Evolutionary conservation across 768 basidiomycete species (phyloP).

Genomic region (Mycena rebaudengoi): DNA sequence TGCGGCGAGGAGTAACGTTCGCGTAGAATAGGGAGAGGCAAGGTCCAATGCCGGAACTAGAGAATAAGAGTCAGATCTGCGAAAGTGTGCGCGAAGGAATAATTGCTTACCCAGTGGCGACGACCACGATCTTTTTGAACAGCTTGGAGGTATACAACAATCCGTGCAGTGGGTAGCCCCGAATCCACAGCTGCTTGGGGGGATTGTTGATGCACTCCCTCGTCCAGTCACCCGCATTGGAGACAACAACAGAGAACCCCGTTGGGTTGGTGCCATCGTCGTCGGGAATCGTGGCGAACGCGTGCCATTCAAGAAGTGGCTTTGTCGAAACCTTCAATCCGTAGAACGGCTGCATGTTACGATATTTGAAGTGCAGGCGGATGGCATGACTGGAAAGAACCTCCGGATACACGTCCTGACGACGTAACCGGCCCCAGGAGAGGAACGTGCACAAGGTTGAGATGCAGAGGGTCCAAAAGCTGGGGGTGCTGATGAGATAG

Average conservation of each 20-base stretch:
- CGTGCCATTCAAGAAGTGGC: constrained; percentile 51
- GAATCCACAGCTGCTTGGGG: constrained; percentile 61
- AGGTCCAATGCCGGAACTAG: constrained; percentile 63
- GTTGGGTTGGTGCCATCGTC: constrained; percentile 38
- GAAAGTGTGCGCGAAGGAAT: too few species aligned
- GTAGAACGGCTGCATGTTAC: constrained; percentile 45
- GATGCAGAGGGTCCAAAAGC: constrained; percentile 57
- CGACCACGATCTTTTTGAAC: constrained; percentile 60
- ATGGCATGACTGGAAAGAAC: constrained; percentile 65
- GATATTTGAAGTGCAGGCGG: constrained; percentile 62
- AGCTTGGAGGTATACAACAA: constrained; percentile 57
- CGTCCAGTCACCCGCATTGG: constrained; percentile 68
- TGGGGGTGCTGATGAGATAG: constrained; percentile 52
- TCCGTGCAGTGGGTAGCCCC: constrained; percentile 60
- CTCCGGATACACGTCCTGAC: too few species aligned
- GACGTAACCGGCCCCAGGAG: constrained; percentile 61
- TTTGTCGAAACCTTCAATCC: constrained; percentile 35
- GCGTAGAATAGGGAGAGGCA: constrained; percentile 47
- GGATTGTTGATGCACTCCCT: constrained; percentile 55
- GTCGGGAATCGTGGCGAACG: constrained; percentile 42
- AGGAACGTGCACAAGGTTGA: constrained; percentile 52
- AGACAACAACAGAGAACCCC: constrained; percentile 61
- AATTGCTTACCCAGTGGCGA: constrained; percentile 66
- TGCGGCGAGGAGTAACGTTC: constrained; percentile 44
- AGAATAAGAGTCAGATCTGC: too few species aligned